phyloP scores from a whole-genome alignment of 208 protist genomes.

The Leishmania guyanensis region DNA sequence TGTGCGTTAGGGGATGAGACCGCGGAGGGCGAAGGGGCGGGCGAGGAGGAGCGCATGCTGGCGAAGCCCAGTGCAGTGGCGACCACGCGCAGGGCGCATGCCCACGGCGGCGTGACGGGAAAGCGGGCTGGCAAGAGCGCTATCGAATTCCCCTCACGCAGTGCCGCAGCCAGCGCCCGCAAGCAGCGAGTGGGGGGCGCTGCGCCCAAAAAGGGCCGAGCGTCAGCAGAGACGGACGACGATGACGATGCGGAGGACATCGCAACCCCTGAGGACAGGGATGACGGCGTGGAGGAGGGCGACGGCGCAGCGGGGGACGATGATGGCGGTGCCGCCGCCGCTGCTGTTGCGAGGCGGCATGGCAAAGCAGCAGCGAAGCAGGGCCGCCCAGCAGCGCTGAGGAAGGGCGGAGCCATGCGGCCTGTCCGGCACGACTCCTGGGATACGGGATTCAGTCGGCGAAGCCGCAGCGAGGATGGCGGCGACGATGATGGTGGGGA shows the following conservation, averaged over 20 bases:
- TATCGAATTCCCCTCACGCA: not conserved
- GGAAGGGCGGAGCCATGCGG: conserved; percentile 26
- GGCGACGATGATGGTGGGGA: conserved; percentile 23
- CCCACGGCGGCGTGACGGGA: not conserved
- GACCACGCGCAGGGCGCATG: conserved; percentile 8
- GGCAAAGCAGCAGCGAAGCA: conserved; percentile 6
- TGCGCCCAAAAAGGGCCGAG: conserved; percentile 1
- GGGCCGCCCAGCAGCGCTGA: conserved; percentile 5
- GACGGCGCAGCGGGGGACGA: not conserved
- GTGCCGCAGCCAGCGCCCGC: conserved; percentile 1
- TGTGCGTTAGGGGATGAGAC: conserved; percentile 3
- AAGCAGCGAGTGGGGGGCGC: not conserved
- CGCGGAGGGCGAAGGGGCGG: conserved; percentile 19
- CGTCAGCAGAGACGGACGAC: conserved; percentile 9
- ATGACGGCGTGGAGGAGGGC: not conserved
- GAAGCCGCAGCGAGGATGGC: conserved; percentile 14
- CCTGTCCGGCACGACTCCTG: conserved; percentile 54
- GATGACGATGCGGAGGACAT: not conserved
- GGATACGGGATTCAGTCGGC: conserved; percentile 34
- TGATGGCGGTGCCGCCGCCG: not conserved
- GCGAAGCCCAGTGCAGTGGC: not conserved
- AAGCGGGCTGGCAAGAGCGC: conserved; percentile 8
- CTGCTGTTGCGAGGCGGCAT: not conserved
- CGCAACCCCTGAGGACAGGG: not conserved
- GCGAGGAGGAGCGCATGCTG: conserved; percentile 14